Conservation (phyloP, 805 yeast species). For the Tetrapisispora iriomotensis region DNA sequence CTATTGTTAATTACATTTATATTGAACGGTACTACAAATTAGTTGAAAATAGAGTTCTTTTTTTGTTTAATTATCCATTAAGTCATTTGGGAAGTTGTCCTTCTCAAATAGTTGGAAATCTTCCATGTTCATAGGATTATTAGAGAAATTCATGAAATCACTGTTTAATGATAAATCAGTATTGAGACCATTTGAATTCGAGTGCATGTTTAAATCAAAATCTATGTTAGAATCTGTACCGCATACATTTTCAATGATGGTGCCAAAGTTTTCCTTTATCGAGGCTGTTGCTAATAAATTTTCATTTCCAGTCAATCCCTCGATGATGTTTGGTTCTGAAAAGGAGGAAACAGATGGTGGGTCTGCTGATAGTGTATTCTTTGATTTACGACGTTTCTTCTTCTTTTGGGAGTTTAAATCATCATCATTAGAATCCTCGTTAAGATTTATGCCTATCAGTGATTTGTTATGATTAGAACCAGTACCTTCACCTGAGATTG, state of each 20-base stretch:
- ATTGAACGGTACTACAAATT: too few relatives aligned
- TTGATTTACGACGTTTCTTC: slow-evolving; percentile 1
- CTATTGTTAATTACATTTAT: too few relatives aligned
- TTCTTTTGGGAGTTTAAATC: slow-evolving; percentile 1
- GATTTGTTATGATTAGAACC: too few relatives aligned
- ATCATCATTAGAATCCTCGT: not conserved
- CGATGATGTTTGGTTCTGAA: not conserved
- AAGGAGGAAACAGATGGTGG: not conserved
- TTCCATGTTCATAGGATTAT: not conserved
- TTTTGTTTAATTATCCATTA: slow-evolving; percentile 3
- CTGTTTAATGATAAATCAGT: slow-evolving; percentile 1
- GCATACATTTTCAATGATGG: not conserved
- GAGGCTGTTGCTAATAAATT: not conserved
- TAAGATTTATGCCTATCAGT: too few relatives aligned
- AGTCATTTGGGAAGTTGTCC: slow-evolving; percentile 3
- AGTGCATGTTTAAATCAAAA: not conserved
- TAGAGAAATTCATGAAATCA: not conserved
- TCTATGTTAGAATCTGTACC: not conserved
- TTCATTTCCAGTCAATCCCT: not conserved
- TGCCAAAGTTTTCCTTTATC: not conserved
- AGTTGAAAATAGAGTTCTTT: too few relatives aligned
- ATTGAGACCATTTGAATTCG: not conserved
- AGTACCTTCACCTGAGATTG: too few relatives aligned
- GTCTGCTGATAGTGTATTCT: not conserved
- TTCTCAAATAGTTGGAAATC: slow-evolving; percentile 5